Conservation (phyloP, 495 filamentous ascomycete genomes). For the Penicillium egyptiacum region DNA sequence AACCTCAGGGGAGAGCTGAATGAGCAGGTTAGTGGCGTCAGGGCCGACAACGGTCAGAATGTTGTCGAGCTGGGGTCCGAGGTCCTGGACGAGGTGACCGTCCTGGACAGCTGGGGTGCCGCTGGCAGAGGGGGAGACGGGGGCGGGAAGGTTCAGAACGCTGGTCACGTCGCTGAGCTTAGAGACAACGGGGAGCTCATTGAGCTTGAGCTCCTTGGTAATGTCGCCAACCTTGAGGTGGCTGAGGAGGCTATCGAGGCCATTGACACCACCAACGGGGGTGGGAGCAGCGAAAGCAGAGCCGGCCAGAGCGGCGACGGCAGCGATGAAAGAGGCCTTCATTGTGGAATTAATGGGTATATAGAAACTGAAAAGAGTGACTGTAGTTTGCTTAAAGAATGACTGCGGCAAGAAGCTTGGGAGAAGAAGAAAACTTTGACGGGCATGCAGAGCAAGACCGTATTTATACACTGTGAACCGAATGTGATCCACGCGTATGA, state of each 20-base stretch:
- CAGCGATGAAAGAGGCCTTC: conserved; percentile 39
- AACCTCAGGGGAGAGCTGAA: conserved; percentile 37
- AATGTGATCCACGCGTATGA: conserved; percentile 7
- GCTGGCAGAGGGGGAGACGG: conserved; percentile 19
- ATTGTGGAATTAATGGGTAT: conserved; percentile 33
- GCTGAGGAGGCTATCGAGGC: conserved; percentile 18
- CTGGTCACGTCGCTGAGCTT: conserved; percentile 27
- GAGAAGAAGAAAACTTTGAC: conserved; percentile 18
- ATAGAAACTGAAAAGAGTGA: conserved; percentile 33
- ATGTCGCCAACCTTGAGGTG: conserved; percentile 26
- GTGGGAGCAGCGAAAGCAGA: conserved; percentile 37
- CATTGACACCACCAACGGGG: conserved; percentile 11
- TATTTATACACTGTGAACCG: conserved; percentile 18
- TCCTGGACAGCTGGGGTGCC: conserved; percentile 31
- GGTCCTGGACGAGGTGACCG: conserved; percentile 36
- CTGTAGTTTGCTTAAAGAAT: conserved; percentile 31
- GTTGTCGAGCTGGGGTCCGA: conserved; percentile 32
- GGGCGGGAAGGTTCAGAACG: conserved; percentile 18
- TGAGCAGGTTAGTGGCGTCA: conserved; percentile 32
- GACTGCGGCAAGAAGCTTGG: conserved; percentile 18
- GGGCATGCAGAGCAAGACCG: conserved; percentile 16
- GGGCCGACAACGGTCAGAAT: conserved; percentile 34
- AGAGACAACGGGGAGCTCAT: conserved; percentile 25
- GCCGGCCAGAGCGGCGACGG: conserved; percentile 36
- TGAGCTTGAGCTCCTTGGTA: conserved; percentile 24